Percentiles rank a stretch among this genome's conserved stretches.
Conservation (phyloP, 164 flowering plant genomes). For the Vitis vinifera region ASM3070453v1 NC_081811.1:27227001-27227500, state of each 20-base stretch:
- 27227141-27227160: conserved; percentile 85
- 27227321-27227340: background rate
- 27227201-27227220: conserved; percentile 70
- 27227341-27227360: conserved; percentile 19
- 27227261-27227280: conserved; percentile 91
- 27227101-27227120: conserved; percentile 73
- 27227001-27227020: background rate
- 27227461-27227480: background rate
- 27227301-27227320: background rate
- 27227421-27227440: conserved; percentile 82
- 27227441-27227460: conserved; percentile 75
- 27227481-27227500: too few species aligned
- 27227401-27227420: conserved; percentile 78
- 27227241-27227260: conserved; percentile 88
- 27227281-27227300: conserved; percentile 51
- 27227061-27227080: conserved; percentile 85
- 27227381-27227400: conserved; percentile 87
- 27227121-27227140: conserved; percentile 75
- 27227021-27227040: conserved; percentile 1
- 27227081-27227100: conserved; percentile 85
- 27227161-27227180: conserved; percentile 66
- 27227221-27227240: conserved; percentile 80
- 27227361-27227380: conserved; percentile 97
- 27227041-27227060: conserved; percentile 53
- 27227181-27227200: conserved; percentile 90